Evolutionary conservation across 23 red algal genomes (phyloP).

Genomic region (Agarophyton chilense): DNA sequence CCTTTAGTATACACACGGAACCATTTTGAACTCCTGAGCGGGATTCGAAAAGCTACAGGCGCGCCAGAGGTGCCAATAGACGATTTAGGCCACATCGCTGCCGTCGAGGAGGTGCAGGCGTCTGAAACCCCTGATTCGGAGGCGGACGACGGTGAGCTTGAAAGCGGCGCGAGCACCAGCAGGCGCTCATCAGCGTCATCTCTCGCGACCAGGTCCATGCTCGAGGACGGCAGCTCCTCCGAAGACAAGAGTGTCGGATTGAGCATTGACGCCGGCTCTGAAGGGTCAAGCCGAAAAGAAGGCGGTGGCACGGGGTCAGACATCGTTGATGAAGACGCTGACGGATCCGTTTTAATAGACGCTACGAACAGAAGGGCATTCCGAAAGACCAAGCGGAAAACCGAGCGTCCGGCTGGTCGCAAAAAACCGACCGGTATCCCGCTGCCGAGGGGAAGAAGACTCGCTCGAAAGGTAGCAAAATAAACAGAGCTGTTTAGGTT

Average conservation of each 20-base stretch:
- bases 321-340: not conserved
- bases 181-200: not conserved
- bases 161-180: not conserved
- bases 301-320: not conserved
- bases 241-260: not conserved
- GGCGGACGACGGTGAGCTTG: not conserved
- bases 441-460: not conserved
- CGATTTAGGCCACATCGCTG: not conserved
- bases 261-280: not conserved
- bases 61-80: conserved; percentile 36
- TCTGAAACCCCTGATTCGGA: not conserved
- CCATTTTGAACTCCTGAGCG: conserved; percentile 7
- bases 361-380: conserved; percentile 8
- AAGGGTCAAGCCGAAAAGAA: not conserved
- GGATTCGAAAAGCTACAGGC: not conserved
- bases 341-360: not conserved
- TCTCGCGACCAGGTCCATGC: not conserved
- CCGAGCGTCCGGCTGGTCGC: not conserved
- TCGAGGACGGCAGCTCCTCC: not conserved
- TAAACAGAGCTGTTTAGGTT: not conserved
- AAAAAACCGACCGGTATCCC: conserved; percentile 22
- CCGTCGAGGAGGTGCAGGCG: not conserved
- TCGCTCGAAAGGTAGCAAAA: conserved; percentile 4
- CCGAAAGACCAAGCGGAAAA: not conserved
- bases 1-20: conserved; percentile 11